A percentile compares a stretch with the other conserved stretches of the same genome.
Evolutionary conservation across 164 flowering plant genomes (phyloP).

Genomic region (Stephania japonica): DNA sequence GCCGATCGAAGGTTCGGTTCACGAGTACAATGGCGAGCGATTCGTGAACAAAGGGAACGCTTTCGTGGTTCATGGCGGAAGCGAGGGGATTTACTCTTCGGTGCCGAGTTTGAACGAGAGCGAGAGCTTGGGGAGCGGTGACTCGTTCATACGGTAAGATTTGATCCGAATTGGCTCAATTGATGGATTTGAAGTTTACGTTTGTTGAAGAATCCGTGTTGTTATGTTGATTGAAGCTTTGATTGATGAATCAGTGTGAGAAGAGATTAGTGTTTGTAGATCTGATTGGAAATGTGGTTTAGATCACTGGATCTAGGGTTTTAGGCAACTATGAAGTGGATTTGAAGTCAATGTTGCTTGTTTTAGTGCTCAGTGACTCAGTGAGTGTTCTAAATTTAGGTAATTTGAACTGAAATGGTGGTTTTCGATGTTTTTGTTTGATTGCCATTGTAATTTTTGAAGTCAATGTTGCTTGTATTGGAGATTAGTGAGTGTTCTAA

Average conservation of each 20-base stretch:
- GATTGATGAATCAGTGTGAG: not conserved
- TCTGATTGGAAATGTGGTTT: not conserved
- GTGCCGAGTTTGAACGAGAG: conserved; percentile 20
- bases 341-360: not conserved
- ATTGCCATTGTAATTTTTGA: not conserved
- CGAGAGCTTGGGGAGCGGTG: conserved; percentile 23
- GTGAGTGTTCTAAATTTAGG: too few relatives aligned
- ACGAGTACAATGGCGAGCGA: conserved; percentile 47
- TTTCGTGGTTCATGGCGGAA: conserved; percentile 86
- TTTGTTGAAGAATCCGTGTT: not conserved
- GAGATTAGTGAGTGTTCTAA: not conserved
- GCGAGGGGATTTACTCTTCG: conserved; percentile 86
- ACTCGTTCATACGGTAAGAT: conserved; percentile 65
- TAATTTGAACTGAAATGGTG: too few relatives aligned
- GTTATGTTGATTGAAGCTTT: not conserved
- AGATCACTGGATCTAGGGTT: conserved; percentile 8
- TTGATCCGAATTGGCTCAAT: not conserved
- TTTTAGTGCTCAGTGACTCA: too few relatives aligned
- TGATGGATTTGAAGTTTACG: not conserved
- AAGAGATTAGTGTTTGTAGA: conserved; percentile 1
- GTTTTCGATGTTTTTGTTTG: not conserved
- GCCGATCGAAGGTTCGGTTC: conserved; percentile 48
- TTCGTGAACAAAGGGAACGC: conserved; percentile 78
- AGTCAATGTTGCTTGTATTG: not conserved
- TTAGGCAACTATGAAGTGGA: not conserved